Evolutionary conservation across 2,329 filamentous ascomycete species (phyloP).

Genomic region (Colletotrichum sp.): DNA sequence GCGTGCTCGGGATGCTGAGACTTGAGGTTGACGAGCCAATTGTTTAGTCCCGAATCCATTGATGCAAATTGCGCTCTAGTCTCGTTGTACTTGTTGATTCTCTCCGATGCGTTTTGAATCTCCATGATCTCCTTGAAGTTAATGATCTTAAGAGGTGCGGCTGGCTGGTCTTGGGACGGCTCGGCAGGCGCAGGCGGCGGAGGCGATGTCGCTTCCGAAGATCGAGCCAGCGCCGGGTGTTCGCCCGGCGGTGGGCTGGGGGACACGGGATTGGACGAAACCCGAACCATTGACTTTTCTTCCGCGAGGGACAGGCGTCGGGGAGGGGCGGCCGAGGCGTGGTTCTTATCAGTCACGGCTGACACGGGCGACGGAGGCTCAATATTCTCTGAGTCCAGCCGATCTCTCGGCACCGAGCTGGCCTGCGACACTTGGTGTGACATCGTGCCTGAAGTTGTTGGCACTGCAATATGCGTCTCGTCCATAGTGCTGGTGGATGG

Average conservation of each 20-base stretch:
- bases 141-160: constrained; percentile 44
- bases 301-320: constrained; percentile 46
- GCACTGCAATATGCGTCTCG: not conserved
- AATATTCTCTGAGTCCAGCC: constrained; percentile 27
- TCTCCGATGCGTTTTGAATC: constrained; percentile 67
- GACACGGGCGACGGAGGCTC: constrained; percentile 53
- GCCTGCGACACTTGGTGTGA: constrained; percentile 42
- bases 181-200: constrained; percentile 22
- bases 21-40: constrained; percentile 57
- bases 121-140: constrained; percentile 80
- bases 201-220: constrained; percentile 4
- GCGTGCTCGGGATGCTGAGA: constrained; percentile 54
- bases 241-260: constrained; percentile 42
- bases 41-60: constrained; percentile 76
- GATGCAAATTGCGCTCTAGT: constrained; percentile 73
- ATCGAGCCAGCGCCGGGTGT: constrained; percentile 35
- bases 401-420: constrained; percentile 35
- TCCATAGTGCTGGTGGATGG: not conserved
- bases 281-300: constrained; percentile 45
- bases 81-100: constrained; percentile 76
- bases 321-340: constrained; percentile 24
- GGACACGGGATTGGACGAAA: constrained; percentile 38
- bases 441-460: constrained; percentile 13
- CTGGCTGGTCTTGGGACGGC: constrained; percentile 19
- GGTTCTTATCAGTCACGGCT: constrained; percentile 34